These are phyloP conservation scores for Alternaria viburni DNA, from an alignment of 2,329 filamentous ascomycete species.

Conservation along the genomic window DNA sequence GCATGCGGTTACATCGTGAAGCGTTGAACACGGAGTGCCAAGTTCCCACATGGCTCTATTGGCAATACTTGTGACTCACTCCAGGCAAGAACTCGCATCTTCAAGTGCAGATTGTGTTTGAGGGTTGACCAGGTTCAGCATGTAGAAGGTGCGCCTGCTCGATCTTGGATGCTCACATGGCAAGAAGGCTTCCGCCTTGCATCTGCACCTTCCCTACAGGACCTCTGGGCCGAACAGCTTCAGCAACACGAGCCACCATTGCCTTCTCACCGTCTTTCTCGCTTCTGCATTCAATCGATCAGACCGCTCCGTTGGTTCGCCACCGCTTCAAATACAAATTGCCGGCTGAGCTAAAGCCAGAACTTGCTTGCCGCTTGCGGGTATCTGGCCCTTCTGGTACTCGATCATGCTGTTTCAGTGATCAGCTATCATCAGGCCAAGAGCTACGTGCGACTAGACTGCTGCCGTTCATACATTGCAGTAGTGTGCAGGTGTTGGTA, in stretches of 20 bases:
- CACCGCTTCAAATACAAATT: background rate
- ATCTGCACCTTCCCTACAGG: constrained; percentile 2
- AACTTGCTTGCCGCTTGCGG: background rate
- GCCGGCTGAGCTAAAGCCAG: background rate
- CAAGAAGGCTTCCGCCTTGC: background rate
- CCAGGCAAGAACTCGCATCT: background rate
- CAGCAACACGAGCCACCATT: constrained; percentile 2
- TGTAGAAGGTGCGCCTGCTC: background rate
- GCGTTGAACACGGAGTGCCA: background rate
- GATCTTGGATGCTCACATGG: background rate
- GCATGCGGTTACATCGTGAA: background rate
- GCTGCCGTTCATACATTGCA: background rate
- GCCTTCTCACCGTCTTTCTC: constrained; percentile 12
- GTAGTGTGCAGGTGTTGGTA: background rate
- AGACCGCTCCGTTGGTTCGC: background rate
- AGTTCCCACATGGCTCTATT: background rate
- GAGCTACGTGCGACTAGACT: background rate
- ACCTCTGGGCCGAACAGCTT: constrained; percentile 2
- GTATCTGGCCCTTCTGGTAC: background rate
- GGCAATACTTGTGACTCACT: background rate
- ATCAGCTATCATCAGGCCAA: constrained; percentile 1
- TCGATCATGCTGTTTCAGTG: background rate
- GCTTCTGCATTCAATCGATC: constrained; percentile 2
- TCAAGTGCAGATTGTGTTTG: background rate
- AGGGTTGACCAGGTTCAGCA: background rate